These are phyloP conservation scores for Acacia melanoxylon DNA, from an alignment of 306 rosid species.

Conservation along the genomic window DNA sequence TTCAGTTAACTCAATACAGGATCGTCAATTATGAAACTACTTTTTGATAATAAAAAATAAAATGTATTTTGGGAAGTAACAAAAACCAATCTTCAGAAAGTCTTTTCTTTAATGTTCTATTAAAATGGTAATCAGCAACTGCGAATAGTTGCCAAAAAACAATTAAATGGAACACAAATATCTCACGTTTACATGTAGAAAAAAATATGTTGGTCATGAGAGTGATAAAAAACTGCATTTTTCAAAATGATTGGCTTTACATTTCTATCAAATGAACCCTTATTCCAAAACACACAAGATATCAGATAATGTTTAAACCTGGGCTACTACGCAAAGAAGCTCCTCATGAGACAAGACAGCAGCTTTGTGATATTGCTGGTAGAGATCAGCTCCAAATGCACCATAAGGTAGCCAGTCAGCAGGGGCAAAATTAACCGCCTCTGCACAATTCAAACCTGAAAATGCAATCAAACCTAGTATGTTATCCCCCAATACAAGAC, in stretches of 20 bases:
- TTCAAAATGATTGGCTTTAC: constrained; percentile 8
- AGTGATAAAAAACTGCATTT: neutral
- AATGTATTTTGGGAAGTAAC: neutral
- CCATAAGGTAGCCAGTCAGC: constrained; percentile 99
- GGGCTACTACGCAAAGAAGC: constrained; percentile 86
- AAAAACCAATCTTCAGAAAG: neutral
- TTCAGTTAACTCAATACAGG: neutral
- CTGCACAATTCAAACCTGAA: constrained; percentile 95
- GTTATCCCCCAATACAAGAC: constrained; percentile 6
- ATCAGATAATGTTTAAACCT: constrained; percentile 56
- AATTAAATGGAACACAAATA: neutral
- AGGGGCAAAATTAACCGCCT: constrained; percentile 99
- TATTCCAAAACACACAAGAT: constrained; percentile 14
- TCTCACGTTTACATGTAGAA: neutral
- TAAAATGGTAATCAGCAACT: neutral
- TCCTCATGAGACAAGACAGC: constrained; percentile 96
- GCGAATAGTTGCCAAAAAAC: neutral
- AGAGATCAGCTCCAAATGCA: constrained; percentile 90
- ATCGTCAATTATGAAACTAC: neutral
- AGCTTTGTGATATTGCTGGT: constrained; percentile 78
- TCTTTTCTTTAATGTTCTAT: neutral
- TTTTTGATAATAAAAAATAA: neutral
- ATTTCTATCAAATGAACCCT: constrained; percentile 20
- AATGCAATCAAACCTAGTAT: constrained; percentile 31
- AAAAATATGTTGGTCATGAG: neutral